phyloP scores from a whole-genome alignment of 495 filamentous ascomycete species.

The Parachaetomium inaequale region DNA sequence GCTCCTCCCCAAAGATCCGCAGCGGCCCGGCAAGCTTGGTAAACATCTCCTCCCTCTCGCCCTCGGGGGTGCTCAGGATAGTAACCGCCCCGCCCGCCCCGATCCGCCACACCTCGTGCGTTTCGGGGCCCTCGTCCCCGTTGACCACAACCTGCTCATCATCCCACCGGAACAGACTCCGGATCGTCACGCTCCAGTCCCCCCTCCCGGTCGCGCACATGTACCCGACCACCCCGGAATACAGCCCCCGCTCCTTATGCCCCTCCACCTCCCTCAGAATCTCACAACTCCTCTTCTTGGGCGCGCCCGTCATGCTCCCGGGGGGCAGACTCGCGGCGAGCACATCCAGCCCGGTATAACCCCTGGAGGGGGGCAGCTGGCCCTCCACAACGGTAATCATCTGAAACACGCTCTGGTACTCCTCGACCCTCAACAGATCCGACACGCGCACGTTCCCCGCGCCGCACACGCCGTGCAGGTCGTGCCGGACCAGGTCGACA shows the following conservation, averaged over 20 bases:
- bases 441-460: conserved; percentile 61
- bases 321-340: conserved; percentile 77
- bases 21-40: conserved; percentile 71
- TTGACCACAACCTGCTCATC: conserved; percentile 41
- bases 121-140: conserved; percentile 22
- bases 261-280: conserved; percentile 66
- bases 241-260: conserved; percentile 66
- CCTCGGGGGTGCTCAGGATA: conserved; percentile 66
- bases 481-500: conserved; percentile 88
- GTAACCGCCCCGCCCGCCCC: conserved; percentile 90
- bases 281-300: conserved; percentile 86
- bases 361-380: conserved; percentile 39
- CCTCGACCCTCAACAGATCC: conserved; percentile 79
- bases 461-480: conserved; percentile 77
- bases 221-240: conserved; percentile 86
- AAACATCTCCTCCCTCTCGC: conserved; percentile 89
- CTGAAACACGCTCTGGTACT: conserved; percentile 83
- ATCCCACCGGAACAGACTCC: conserved; percentile 68
- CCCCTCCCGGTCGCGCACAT: conserved; percentile 79
- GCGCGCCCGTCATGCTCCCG: conserved; percentile 92
- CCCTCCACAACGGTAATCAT: conserved; percentile 87
- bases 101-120: conserved; percentile 65
- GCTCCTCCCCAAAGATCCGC: conserved; percentile 47
- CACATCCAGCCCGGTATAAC: conserved; percentile 65
- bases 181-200: conserved; percentile 84